Evolutionary conservation across 495 filamentous ascomycete species (phyloP).

Genomic region (Xylaria acuta): DNA sequence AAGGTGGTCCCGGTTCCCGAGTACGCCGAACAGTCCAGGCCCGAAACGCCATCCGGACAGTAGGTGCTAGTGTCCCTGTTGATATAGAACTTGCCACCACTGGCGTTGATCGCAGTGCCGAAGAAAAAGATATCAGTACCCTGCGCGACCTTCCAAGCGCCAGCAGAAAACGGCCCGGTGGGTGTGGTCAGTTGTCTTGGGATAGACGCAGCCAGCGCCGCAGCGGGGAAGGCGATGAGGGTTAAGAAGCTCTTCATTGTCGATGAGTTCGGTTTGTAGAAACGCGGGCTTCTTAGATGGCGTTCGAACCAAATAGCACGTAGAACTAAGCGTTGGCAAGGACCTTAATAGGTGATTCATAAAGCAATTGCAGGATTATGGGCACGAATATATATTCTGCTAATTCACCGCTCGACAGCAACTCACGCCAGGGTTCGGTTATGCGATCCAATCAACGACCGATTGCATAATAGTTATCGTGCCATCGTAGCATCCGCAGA

Average conservation of each 20-base stretch:
- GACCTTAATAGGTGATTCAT: not conserved
- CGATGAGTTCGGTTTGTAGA: not conserved
- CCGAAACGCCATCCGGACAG: constrained; percentile 31
- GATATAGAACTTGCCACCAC: constrained; percentile 39
- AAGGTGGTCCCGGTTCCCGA: constrained; percentile 34
- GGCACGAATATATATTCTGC: constrained; percentile 7
- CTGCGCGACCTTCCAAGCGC: constrained; percentile 30
- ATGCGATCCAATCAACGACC: constrained; percentile 14
- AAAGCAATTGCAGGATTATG: not conserved
- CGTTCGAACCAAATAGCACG: not conserved
- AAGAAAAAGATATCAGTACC: constrained; percentile 22
- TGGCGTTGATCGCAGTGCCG: constrained; percentile 34
- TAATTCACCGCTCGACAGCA: not conserved
- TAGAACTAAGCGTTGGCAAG: not conserved
- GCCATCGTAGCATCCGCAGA: not conserved
- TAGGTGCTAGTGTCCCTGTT: constrained; percentile 33
- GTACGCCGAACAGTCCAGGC: constrained; percentile 33
- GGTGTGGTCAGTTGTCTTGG: constrained; percentile 15
- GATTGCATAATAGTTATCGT: not conserved
- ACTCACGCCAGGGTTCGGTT: not conserved
- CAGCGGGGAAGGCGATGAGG: constrained; percentile 20
- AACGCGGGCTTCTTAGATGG: not conserved
- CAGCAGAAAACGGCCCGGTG: constrained; percentile 30
- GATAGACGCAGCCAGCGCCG: constrained; percentile 27
- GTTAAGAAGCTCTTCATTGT: constrained; percentile 28